Percentiles rank a stretch among this genome's conserved stretches.
These are phyloP conservation scores for Kazachstania taianensis DNA, from an alignment of 805 yeast genomes.

Conservation along the genomic window DNA sequence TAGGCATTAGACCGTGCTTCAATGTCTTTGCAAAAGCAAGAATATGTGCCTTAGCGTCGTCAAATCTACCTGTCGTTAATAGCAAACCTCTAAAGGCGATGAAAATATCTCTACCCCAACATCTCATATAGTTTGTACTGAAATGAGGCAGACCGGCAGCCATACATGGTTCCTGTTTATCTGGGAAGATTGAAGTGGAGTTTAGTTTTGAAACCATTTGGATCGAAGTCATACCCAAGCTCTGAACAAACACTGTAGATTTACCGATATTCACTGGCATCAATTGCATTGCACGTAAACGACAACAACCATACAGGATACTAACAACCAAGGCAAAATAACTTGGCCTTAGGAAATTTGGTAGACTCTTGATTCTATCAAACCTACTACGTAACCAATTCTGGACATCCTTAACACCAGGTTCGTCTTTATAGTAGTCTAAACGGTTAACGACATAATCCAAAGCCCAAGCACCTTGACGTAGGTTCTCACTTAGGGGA, in stretches of 20 bases:
- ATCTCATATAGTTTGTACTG: constrained; percentile 82
- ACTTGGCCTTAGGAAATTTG: constrained; percentile 75
- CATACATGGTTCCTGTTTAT: constrained; percentile 53
- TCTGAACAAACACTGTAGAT: constrained; percentile 67
- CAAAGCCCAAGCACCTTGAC: constrained; percentile 84
- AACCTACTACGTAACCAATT: constrained; percentile 63
- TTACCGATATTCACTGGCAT: constrained; percentile 45
- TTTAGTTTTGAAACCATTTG: constrained; percentile 76
- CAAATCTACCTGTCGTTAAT: constrained; percentile 65
- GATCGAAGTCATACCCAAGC: constrained; percentile 68
- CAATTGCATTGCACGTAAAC: constrained; percentile 51
- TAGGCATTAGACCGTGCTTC: constrained; percentile 93
- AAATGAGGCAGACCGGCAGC: constrained; percentile 98
- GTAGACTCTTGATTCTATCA: constrained; percentile 52
- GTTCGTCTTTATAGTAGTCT: constrained; percentile 38
- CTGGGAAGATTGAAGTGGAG: constrained; percentile 67
- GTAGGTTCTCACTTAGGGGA: constrained; percentile 68
- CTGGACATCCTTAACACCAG: constrained; percentile 45
- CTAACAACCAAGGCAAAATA: constrained; percentile 79
- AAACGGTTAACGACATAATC: constrained; percentile 62
- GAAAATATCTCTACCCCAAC: constrained; percentile 98
- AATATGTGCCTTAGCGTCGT: constrained; percentile 73
- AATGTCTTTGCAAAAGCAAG: constrained; percentile 80
- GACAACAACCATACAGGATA: constrained; percentile 71
- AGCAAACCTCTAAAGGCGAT: constrained; percentile 76